Evolutionary conservation across 345 rosid species (phyloP).

Genomic region (Laguncularia racemosa): DNA sequence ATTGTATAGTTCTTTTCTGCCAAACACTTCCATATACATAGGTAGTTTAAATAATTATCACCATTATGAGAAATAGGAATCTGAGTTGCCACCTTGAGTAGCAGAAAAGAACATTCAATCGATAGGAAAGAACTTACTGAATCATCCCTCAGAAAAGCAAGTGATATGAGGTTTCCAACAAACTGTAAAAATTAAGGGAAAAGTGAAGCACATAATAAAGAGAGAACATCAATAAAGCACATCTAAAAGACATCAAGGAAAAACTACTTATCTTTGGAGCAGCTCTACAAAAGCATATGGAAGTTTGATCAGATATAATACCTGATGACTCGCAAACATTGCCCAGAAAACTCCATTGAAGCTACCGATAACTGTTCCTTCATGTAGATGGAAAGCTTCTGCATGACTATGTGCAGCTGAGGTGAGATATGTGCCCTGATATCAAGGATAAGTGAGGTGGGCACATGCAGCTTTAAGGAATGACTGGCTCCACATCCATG

Average conservation of each 20-base stretch:
- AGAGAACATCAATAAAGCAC: not conserved
- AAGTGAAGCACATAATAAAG: not conserved
- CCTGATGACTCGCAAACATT: conserved; percentile 84
- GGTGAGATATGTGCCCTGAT: conserved; percentile 90
- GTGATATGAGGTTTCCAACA: conserved; percentile 79
- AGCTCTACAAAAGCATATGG: not conserved
- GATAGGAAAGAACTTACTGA: conserved; percentile 23
- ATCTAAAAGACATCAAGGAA: conserved; percentile 2
- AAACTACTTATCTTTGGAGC: not conserved
- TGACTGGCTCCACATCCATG: too few relatives aligned
- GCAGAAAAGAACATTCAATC: not conserved
- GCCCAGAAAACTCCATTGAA: conserved; percentile 98
- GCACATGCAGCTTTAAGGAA: not conserved
- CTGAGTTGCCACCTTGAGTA: too few relatives aligned
- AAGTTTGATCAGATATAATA: conserved; percentile 12
- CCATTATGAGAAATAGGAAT: too few relatives aligned
- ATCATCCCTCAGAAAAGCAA: conserved; percentile 57
- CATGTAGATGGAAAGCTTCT: conserved; percentile 41
- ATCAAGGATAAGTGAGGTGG: conserved; percentile 1
- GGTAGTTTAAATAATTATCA: too few relatives aligned
- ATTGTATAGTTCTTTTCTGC: too few relatives aligned
- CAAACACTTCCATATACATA: too few relatives aligned
- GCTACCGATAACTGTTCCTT: conserved; percentile 67
- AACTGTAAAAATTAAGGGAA: conserved; percentile 37
- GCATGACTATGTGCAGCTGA: conserved; percentile 78